Base-by-base conservation (phyloP, 371 early-diverging fungal genomes). In the Zychaea mexicana region DNA sequence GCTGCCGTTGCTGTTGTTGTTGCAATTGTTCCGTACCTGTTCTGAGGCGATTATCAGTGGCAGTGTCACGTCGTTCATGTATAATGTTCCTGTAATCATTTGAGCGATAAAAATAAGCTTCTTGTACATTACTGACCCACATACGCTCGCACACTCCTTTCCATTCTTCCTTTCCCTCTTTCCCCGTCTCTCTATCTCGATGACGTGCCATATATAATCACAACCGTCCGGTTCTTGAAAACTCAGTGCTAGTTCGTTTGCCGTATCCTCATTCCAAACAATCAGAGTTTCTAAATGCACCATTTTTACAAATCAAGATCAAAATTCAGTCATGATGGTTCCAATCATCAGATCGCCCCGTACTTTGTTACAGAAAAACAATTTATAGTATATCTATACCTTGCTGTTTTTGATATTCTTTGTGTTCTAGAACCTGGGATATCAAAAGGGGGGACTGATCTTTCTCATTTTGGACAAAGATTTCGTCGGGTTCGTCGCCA, bases 141-240 rank as follows among this genome's bases (percentile, higher is more conserved):
- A n/a, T n/a, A n/a, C n/a, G n/a, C n/a, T n/a, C n/a, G n/a, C 38
- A 7, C 38, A 9, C 38, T 36, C 9, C 15, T 15, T 36, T 26
- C 24, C n/a, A 47, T 10, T 22, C 12, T 47, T 6, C 24, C 3
- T 3, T 3, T 26, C 24, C 24, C 3, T 24, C 7, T 26, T 6
- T 19, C 49, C n/a, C 12, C 8, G n/a, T 47, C n/a, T 47, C 3
- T 22, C 24, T 26, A 22, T 26, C 7, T 47, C 24, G 22, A 6
- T 21, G 13, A 77, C 75, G 66, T 84, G 91, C 96, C 94, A 90
- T 56, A 95, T 82, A 32, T 90, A 88, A 24, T 84, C 78, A 62
- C 96, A 96, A 26, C 94, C 94, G 10, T 80, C 88, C 21, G 87
- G 83, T 62, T 94, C 93, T 81, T 95, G 92, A 72, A 97, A 97